phyloP scores from a whole-genome alignment of 164 flowering plant species.

The Brasenia schreberi region DNA sequence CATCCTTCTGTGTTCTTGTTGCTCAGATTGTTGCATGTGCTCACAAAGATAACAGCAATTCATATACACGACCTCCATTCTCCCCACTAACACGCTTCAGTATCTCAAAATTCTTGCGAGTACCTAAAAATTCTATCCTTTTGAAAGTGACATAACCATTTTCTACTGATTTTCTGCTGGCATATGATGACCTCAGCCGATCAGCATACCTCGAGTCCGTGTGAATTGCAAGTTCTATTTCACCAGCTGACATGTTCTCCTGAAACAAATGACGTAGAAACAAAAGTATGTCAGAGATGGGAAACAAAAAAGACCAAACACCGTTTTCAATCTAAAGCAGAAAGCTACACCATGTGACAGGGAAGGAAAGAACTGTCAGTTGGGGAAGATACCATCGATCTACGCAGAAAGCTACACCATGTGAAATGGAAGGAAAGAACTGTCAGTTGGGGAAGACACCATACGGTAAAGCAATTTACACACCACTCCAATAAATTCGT shows the following conservation, averaged over 20 bases:
- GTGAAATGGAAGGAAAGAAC: too few relatives aligned
- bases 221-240: slow-evolving; percentile 74
- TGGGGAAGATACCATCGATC: too few relatives aligned
- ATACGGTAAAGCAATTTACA: too few relatives aligned
- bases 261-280: slow-evolving; percentile 11
- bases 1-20: neutral
- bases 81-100: slow-evolving; percentile 78
- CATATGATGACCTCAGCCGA: slow-evolving; percentile 49
- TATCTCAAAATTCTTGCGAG: slow-evolving; percentile 87
- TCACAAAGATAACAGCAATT: slow-evolving; percentile 65
- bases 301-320: neutral
- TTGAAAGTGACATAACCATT: slow-evolving; percentile 35
- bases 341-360: neutral
- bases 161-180: slow-evolving; percentile 40
- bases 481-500: too few relatives aligned
- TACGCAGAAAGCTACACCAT: too few relatives aligned
- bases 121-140: slow-evolving; percentile 76
- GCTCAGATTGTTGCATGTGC: neutral
- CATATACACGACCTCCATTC: slow-evolving; percentile 64
- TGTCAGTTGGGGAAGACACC: too few relatives aligned
- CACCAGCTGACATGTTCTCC: slow-evolving; percentile 75
- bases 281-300: neutral
- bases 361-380: neutral
- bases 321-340: too few relatives aligned
- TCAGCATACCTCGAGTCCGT: slow-evolving; percentile 90